Conservation (phyloP, 2,329 filamentous ascomycete genomes). For the Elsinoe australis region DNA sequence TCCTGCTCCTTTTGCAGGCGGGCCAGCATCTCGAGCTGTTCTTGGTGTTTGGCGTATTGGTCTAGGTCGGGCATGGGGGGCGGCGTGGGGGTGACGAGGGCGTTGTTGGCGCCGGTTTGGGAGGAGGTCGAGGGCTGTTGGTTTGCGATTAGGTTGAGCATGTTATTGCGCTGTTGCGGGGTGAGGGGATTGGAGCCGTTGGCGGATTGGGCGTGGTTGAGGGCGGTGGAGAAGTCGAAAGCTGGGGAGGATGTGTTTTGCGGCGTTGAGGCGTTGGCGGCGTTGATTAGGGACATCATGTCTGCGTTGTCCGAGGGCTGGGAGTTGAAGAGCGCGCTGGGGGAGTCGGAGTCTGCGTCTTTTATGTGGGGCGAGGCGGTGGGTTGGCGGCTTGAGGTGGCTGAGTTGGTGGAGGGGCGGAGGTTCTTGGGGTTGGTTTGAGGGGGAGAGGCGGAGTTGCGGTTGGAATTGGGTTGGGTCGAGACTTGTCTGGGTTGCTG, state of each 20-base stretch:
- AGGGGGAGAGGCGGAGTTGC: constrained; percentile 23
- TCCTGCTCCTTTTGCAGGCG: constrained; percentile 74
- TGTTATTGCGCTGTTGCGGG: constrained; percentile 40
- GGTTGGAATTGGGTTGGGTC: constrained; percentile 22
- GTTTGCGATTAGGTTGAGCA: constrained; percentile 40
- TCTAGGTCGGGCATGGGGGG: constrained; percentile 51
- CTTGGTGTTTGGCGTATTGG: constrained; percentile 59
- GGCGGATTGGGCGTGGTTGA: constrained; percentile 42
- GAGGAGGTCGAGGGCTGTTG: constrained; percentile 33
- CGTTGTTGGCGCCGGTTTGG: constrained; percentile 42
- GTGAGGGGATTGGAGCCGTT: constrained; percentile 42
- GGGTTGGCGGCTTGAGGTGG: constrained; percentile 16
- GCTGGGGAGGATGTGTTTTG: constrained; percentile 31
- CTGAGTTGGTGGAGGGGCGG: not conserved
- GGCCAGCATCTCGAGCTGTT: constrained; percentile 71
- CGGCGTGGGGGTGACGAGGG: constrained; percentile 48
- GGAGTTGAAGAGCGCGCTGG: constrained; percentile 30
- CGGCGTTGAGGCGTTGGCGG: constrained; percentile 35
- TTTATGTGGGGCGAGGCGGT: constrained; percentile 33
- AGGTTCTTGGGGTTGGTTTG: too few relatives aligned
- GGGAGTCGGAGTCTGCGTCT: constrained; percentile 36
- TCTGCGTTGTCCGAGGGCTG: constrained; percentile 38
- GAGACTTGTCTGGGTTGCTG: constrained; percentile 20
- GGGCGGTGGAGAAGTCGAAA: constrained; percentile 40
- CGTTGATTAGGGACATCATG: constrained; percentile 45